Base-by-base conservation (phyloP, 2,329 filamentous ascomycete genomes). In the Leptographium galeiforme region DNA sequence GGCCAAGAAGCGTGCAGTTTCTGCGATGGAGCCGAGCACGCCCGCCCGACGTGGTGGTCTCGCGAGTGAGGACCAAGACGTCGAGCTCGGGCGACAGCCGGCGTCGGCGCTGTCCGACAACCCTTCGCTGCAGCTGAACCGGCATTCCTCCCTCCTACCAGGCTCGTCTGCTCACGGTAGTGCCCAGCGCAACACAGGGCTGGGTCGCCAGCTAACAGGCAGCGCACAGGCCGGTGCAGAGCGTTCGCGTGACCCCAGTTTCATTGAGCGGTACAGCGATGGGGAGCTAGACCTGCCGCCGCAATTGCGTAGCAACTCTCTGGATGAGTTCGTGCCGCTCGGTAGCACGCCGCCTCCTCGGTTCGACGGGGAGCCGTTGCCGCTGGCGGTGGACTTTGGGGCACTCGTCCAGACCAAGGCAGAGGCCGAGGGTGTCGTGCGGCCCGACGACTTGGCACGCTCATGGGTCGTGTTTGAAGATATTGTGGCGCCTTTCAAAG, bases 51-150 rank as follows among this genome's bases (percentile, higher is more conserved):
- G 52, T 6, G 30, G 50, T 7, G 48, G 36, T 13, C 13, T 10
- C 40, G 43, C 14, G 30, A 7, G 32, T 45, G 64, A 64, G 39
- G 65, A 64, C 0, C 58, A 62, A 4, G 58, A 55, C 4, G 48
- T 65, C 19, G 89, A 94, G 64, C 66, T 87, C 30, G 86, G 83
- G 19, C 80, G 87, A 67, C 79, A 87, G 44, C 84, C 78, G 1
- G 77, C 73, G 0, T 75, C 78, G 0, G 77, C 79, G 8, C 75
- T 93, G 52, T 78, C 80, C 6, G 85, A 94, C 55, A 78, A 83
- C 16, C 64, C 74, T 1, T 58, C 57, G 6, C 58, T 58, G 62
- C 76, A 76, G 6, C 79, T 77, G 77, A 77, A 74, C 56, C 72
- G 72, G 4, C 69, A 67, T 4, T 78, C 70, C 8, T 70, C 75